Base-by-base conservation (phyloP, 495 filamentous ascomycete genomes). In the Terfezia claveryi region DNA sequence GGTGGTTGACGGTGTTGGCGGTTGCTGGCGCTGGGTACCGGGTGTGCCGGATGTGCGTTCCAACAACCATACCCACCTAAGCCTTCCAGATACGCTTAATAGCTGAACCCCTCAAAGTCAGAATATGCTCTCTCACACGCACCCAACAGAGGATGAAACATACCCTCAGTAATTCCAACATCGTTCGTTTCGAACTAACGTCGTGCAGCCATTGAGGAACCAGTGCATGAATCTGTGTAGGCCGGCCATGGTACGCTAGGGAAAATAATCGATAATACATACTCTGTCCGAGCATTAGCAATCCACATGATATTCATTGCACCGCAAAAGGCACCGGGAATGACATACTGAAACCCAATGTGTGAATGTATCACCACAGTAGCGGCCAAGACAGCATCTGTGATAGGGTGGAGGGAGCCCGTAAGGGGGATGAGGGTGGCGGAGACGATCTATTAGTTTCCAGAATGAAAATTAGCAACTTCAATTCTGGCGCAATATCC, bases 121-220 rank as follows among this genome's bases (percentile, higher is more conserved):
- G 50, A n/a, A 51, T 51, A 17, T 23, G 27, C 27, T 32, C 23
- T 12, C 11, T 12, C 11, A 10, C 50, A 23, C 27, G 14, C 4
- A 53, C 12, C 44, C 14, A 23, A 52, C 12, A 23, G 17, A 36
- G 16, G 4, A 16, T 16, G 20, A 27, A 55, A 53, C 23, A 12
- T 52, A 53, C 20, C 80, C 74, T 93, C 87, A 14, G 86, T 94
- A 55, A 98, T 64, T 53, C 91, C 91, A 41, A 98, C 87, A 63
- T 98, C 91, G 66, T 94, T 95, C n/a, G 91, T 98, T 80, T 98
- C 88, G 67, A 96, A 95, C 73, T 52, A 83, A 70, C 53, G 85
- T 70, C 37, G 92, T 93, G 59, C 77, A 80, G 54, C 73, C 74
- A 62, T 84, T 85, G 51, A 95, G 78, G 36, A 74, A 72, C 87